A percentile compares a stretch with the other conserved stretches of the same genome.
Conservation (phyloP, 75 land plant species). For the Ceratopteris richardii region DNA sequence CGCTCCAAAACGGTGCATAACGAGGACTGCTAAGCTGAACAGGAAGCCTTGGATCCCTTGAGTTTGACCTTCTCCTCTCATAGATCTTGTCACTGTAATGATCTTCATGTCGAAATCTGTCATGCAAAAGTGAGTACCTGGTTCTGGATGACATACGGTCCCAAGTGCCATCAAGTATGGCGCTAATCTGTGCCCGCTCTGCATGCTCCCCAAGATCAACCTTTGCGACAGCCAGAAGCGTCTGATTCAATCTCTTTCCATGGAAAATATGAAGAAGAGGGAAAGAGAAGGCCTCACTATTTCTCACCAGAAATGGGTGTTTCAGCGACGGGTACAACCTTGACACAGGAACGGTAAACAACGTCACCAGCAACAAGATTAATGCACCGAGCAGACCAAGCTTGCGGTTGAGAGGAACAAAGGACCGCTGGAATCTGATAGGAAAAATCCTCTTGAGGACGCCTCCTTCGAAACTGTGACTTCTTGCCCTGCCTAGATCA, state of each 20-base stretch:
- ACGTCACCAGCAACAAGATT: neutral
- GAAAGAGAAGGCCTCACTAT: neutral
- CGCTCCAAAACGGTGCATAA: slow-evolving; percentile 36
- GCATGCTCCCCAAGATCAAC: slow-evolving; percentile 21
- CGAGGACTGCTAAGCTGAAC: slow-evolving; percentile 19
- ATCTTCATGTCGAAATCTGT: neutral
- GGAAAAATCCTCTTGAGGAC: too few relatives aligned
- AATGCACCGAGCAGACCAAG: slow-evolving; percentile 7
- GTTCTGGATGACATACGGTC: neutral
- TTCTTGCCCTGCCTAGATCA: too few relatives aligned
- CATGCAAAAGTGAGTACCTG: slow-evolving; percentile 1
- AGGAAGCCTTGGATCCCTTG: slow-evolving; percentile 6
- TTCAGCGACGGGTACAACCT: neutral
- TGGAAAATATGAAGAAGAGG: neutral
- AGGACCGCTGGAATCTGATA: too few relatives aligned
- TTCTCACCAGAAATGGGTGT: neutral
- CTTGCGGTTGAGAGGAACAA: slow-evolving; percentile 23
- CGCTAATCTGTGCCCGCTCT: slow-evolving; percentile 21
- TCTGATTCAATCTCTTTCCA: slow-evolving; percentile 18
- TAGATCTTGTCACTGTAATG: too few relatives aligned
- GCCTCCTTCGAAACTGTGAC: too few relatives aligned
- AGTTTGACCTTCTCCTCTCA: too few relatives aligned
- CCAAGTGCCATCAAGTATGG: slow-evolving; percentile 22
- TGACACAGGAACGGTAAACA: neutral
- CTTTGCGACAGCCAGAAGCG: slow-evolving; percentile 28